Evolutionary conservation across 2,329 filamentous ascomycete genomes (phyloP), one percentile per base, ranked within the genome.

Genomic region (Penicillium polonicum): DNA sequence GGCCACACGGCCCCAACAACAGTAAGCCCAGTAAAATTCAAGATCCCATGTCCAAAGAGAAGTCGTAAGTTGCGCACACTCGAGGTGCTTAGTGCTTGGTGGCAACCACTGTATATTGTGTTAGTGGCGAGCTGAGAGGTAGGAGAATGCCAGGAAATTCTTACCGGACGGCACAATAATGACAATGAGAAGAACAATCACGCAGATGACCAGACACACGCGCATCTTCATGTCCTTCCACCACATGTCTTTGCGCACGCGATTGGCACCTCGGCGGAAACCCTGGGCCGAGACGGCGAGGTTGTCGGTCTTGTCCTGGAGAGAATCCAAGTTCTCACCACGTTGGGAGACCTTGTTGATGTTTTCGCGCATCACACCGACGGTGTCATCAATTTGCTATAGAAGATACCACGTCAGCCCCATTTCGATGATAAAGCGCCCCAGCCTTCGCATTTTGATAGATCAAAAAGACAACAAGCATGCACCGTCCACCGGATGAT

Each of bases 141-240:
- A 17, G 13, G 9, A n/a, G 0, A 33, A 17, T 7, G 29, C 13
- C 2, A 12, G 19, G 6, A 2, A 39, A 31, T 38, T 78, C 87
- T 73, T 86, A 96, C 93, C 91, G 68, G 94, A 36, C 6, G 55
- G 94, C 68, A 97, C 87, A 72, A 99, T 94, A 75, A 99, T 97
- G 76, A 99, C 85, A 68, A 96, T 81, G 67, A 99, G 85, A 69
- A 99, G 83, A 68, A 97, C 85, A 76, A 97, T 89, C 78, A 99
- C 89, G 71, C 92, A 94, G 59, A 88, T 83, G 73, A 96, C 89
- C 63, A 99, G 82, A 80, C 93, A 97, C 83, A 97, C 94, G 77
- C 94, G 88, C 94, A 99, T 99, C 87, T 97, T 97, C 91, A 97
- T 96, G 74, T 97, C 93, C 85, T 97, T 97, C 93, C 92, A 97